Evolutionary conservation across 805 yeast genomes (phyloP).

Genomic region (Brettanomyces bruxellensis): DNA sequence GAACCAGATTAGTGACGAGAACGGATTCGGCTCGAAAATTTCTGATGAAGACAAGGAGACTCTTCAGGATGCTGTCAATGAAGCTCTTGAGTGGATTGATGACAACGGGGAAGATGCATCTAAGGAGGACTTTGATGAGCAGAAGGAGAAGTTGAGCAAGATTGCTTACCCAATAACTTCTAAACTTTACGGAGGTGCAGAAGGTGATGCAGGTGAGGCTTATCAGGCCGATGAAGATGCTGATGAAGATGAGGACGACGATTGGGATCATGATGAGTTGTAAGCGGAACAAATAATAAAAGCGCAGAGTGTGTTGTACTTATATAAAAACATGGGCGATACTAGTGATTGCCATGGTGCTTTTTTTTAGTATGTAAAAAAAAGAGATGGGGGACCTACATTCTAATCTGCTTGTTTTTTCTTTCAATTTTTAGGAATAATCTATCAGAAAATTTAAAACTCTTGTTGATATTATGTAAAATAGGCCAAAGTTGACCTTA

Average conservation of each 20-base stretch:
- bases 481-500: no score
- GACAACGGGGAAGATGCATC: slow-evolving; percentile 78
- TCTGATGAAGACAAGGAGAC: slow-evolving; percentile 89
- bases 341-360: no score
- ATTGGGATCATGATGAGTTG: slow-evolving; percentile 65
- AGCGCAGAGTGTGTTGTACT: no score
- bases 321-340: no score
- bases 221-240: slow-evolving; percentile 35
- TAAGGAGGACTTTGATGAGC: slow-evolving; percentile 89
- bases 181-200: slow-evolving; percentile 50
- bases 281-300: slow-evolving; percentile 15
- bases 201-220: slow-evolving; percentile 35
- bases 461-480: no score
- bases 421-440: no score
- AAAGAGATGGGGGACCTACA: no score
- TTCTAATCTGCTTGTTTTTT: no score
- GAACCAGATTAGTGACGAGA: slow-evolving; percentile 46
- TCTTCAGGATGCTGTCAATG: slow-evolving; percentile 77
- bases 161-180: slow-evolving; percentile 89
- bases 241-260: slow-evolving; percentile 43
- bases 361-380: no score
- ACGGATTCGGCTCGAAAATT: slow-evolving; percentile 66
- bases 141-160: slow-evolving; percentile 71
- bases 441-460: no score
- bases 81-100: slow-evolving; percentile 58